Evolutionary conservation across 805 yeast genomes (phyloP), one percentile per base, ranked within the genome.

Genomic region (Blastobotrys attinorum): DNA sequence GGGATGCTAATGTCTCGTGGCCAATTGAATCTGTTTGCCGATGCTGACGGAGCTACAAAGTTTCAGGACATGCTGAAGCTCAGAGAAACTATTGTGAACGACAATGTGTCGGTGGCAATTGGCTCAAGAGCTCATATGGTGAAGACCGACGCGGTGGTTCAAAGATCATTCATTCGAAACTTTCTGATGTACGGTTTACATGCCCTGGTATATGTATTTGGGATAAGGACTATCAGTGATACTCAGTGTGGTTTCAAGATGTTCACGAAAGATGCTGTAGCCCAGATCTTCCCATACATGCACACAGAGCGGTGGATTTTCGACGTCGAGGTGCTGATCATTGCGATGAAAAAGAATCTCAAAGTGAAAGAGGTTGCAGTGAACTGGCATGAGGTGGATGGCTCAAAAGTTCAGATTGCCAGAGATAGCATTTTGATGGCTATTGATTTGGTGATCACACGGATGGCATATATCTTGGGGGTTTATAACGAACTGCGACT

Each of bases 231-330:
- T 4, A 79, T 92, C 48, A 77, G 82, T 47, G 98, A 92, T 63
- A 92, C 98, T 8, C 98, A 92, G 67, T 92, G 98, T 67, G 98
- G 98, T 2, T 92, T 92, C 68, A 92, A 92, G 63, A 66, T 92
- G 62, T 92, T 90, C 64, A 85, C 90, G 53, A 75, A 79, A 47
- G 66, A 71, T 6, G 82, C 96, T 0, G 74, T 81, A 20, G 57
- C 55, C 15, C 56, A 56, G 42, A 84, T 92, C 35, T 87, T 88
- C 62, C 96, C 97, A 2, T 79, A 75, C 52, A 76, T 92, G 83
- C 97, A 90, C 62, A 90, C 95, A 8, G 98, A 92, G 63, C 81
- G 97, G 42, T 92, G 98, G 98, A 92, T 92, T 31, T 92, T 92
- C 64, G 98, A 92, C 59, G 97, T 92, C 25, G 98, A 92, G 66